Conservation (phyloP, 208 protist species). For the Kentomonas sorsogonicus region DNA sequence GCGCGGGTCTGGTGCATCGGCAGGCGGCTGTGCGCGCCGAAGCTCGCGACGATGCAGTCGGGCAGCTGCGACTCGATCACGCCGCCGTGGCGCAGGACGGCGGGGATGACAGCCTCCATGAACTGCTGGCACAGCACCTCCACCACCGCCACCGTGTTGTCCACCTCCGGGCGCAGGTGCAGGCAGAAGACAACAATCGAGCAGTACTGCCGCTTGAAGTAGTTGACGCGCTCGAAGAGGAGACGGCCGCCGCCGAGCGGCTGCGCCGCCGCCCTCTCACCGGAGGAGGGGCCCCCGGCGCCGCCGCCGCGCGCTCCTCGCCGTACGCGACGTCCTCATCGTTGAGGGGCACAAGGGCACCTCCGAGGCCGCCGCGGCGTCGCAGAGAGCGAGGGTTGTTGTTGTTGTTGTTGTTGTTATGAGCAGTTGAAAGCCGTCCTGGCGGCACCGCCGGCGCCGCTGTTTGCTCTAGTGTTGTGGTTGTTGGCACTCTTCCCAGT, state of each 20-base stretch:
- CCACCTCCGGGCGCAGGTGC: conserved; percentile 25
- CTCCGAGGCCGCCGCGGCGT: no score
- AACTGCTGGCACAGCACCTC: conserved; percentile 26
- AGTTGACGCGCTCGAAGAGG: conserved; percentile 33
- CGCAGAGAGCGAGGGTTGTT: no score
- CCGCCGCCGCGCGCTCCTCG: neutral
- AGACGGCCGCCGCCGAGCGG: conserved; percentile 31
- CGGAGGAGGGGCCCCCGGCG: neutral
- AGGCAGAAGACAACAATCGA: conserved; percentile 27
- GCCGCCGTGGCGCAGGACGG: conserved; percentile 40
- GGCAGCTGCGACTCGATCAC: conserved; percentile 52
- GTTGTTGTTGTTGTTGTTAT: no score
- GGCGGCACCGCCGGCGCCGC: no score
- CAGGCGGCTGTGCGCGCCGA: conserved; percentile 44
- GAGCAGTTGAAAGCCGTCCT: no score
- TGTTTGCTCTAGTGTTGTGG: neutral
- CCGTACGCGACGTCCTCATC: neutral
- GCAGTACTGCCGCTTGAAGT: conserved; percentile 45
- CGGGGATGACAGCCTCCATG: conserved; percentile 34
- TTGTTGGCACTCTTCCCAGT: neutral
- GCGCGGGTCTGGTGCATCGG: conserved; percentile 54
- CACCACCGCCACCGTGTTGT: conserved; percentile 20
- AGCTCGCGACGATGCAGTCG: conserved; percentile 36
- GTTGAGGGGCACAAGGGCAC: no score
- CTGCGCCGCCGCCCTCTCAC: neutral